Percentiles rank a stretch among this genome's conserved stretches.
Conservation (phyloP, 2,329 filamentous ascomycete genomes). For the Cladosporium colombiae region DNA sequence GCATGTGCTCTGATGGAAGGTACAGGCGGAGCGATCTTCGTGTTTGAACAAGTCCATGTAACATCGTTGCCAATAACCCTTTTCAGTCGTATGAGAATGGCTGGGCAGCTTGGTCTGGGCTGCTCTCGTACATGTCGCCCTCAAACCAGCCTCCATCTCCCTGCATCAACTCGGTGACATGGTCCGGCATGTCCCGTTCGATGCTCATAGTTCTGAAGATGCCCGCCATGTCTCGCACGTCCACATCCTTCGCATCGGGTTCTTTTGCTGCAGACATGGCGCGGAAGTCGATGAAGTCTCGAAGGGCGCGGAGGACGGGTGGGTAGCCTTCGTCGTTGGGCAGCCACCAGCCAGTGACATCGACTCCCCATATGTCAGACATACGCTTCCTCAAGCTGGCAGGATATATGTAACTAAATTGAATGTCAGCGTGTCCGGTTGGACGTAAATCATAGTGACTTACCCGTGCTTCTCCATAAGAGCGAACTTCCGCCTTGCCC, state of each 20-base stretch:
- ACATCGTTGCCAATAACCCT: conserved; percentile 1
- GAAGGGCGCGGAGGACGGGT: conserved; percentile 72
- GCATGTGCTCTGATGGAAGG: neutral
- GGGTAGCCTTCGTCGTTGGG: conserved; percentile 77
- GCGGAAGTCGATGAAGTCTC: conserved; percentile 65
- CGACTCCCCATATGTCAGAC: conserved; percentile 72
- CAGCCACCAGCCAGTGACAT: conserved; percentile 84
- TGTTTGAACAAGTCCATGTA: neutral
- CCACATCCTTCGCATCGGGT: conserved; percentile 25
- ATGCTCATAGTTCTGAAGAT: conserved; percentile 42
- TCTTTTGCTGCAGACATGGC: conserved; percentile 30
- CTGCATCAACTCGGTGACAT: conserved; percentile 18
- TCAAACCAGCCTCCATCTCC: conserved; percentile 16
- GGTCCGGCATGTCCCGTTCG: conserved; percentile 17
- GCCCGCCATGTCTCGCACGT: conserved; percentile 39
- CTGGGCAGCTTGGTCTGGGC: conserved; percentile 13
- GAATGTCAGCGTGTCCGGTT: conserved; percentile 21
- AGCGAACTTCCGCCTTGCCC: conserved; percentile 78
- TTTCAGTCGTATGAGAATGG: conserved; percentile 3
- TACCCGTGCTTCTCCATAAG: conserved; percentile 77
- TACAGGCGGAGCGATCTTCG: neutral
- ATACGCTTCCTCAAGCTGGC: conserved; percentile 72
- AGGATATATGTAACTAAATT: conserved; percentile 76
- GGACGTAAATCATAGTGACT: conserved; percentile 35
- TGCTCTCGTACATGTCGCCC: conserved; percentile 21